Conservation (phyloP, 2,329 filamentous ascomycete genomes). For the Chrysoporthe cubensis region DNA sequence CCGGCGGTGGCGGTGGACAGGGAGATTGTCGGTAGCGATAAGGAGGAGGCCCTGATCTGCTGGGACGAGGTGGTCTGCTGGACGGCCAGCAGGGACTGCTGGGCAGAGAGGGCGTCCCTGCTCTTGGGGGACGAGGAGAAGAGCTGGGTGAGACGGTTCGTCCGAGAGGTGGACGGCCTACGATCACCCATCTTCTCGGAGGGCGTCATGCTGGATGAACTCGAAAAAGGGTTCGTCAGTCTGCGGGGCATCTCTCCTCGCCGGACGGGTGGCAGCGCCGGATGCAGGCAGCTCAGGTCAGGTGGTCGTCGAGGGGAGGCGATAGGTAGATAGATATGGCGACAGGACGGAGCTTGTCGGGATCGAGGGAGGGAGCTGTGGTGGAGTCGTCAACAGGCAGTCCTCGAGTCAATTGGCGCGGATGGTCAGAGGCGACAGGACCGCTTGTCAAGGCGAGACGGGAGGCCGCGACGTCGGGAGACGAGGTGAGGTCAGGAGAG, state of each 20-base stretch:
- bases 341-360: slow-evolving; percentile 4
- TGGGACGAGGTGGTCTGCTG: slow-evolving; percentile 62
- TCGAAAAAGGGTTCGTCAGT: slow-evolving; percentile 61
- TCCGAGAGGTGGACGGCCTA: slow-evolving; percentile 66
- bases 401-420: not conserved
- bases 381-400: slow-evolving; percentile 9
- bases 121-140: slow-evolving; percentile 81
- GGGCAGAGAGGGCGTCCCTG: slow-evolving; percentile 67
- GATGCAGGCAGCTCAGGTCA: not conserved
- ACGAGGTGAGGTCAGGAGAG: not conserved
- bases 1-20: slow-evolving; percentile 83
- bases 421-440: not conserved
- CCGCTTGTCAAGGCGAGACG: not conserved
- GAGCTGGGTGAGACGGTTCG: slow-evolving; percentile 78
- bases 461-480: not conserved
- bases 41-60: slow-evolving; percentile 70
- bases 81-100: slow-evolving; percentile 70
- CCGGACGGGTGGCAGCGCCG: not conserved
- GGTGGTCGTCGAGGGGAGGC: not conserved
- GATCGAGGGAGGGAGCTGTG: not conserved
- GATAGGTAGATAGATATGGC: not conserved
- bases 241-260: slow-evolving; percentile 59
- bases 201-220: slow-evolving; percentile 50
- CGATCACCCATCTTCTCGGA: slow-evolving; percentile 58
- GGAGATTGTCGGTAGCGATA: slow-evolving; percentile 87